Evolutionary conservation across 2,329 filamentous ascomycete genomes (phyloP).

Genomic region (Aspergillus sp.): DNA sequence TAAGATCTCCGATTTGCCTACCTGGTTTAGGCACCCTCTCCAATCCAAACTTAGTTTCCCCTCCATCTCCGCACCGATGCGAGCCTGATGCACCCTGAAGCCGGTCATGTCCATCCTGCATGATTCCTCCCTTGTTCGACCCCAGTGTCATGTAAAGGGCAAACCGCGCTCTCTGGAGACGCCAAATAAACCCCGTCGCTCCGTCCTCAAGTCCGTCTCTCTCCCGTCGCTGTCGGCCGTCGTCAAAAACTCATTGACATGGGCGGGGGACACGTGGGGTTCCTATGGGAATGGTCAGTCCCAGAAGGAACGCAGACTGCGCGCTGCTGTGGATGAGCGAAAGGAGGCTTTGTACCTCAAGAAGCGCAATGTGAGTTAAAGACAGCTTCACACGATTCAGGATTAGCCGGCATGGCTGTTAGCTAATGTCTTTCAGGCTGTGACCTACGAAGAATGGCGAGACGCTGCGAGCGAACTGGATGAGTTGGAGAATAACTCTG

Average conservation of each 20-base stretch:
- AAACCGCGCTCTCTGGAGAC: constrained; percentile 16
- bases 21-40: not conserved
- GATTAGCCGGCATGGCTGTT: not conserved
- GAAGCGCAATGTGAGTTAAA: constrained; percentile 63
- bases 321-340: constrained; percentile 55
- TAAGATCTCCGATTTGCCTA: not conserved
- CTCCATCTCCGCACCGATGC: not conserved
- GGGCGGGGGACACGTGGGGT: constrained; percentile 37
- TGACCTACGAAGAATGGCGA: constrained; percentile 71
- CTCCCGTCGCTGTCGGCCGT: constrained; percentile 38
- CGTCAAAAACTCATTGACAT: constrained; percentile 35
- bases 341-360: constrained; percentile 64
- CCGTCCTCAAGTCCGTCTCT: constrained; percentile 31
- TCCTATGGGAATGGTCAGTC: constrained; percentile 56
- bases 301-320: constrained; percentile 52
- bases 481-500: constrained; percentile 73
- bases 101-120: constrained; percentile 12
- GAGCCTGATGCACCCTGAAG: not conserved
- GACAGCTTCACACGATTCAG: not conserved
- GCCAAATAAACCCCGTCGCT: constrained; percentile 11
- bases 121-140: constrained; percentile 10
- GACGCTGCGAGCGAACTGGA: constrained; percentile 76
- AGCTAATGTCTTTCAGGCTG: constrained; percentile 54
- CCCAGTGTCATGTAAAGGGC: constrained; percentile 27
- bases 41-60: not conserved